These are phyloP conservation scores for Tuber magnatum DNA, from an alignment of 495 filamentous ascomycete genomes.

Conservation along the genomic window DNA sequence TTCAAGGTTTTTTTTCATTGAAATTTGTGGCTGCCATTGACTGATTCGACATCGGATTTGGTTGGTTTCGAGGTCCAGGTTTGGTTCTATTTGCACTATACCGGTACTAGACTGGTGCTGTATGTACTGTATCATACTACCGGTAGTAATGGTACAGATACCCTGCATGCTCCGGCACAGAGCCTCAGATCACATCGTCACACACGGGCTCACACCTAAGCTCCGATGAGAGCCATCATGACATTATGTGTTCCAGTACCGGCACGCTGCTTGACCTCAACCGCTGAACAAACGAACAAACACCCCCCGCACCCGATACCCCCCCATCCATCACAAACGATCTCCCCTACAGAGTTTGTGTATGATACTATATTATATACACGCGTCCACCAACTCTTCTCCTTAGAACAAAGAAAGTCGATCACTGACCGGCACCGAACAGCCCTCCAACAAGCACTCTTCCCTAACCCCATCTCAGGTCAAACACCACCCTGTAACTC, in stretches of 20 bases:
- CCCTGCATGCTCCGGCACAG: background rate
- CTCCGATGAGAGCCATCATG: background rate
- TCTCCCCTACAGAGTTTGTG: background rate
- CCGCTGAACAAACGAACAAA: conserved; percentile 1
- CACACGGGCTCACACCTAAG: background rate
- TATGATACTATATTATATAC: background rate
- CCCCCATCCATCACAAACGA: background rate
- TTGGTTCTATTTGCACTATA: too few species aligned
- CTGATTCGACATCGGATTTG: too few species aligned
- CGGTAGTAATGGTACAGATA: background rate
- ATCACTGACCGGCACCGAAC: background rate
- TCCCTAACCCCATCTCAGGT: background rate
- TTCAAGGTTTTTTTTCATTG: too few species aligned
- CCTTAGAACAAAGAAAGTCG: background rate
- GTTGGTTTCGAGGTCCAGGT: too few species aligned
- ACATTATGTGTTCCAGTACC: background rate
- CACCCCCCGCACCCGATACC: background rate
- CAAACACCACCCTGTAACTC: background rate
- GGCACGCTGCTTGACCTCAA: background rate
- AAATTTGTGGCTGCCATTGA: too few species aligned
- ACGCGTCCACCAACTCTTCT: background rate
- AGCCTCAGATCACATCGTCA: background rate
- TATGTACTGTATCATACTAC: too few species aligned
- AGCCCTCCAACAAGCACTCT: background rate
- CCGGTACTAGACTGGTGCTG: too few species aligned